Evolutionary conservation across 2,329 filamentous ascomycete genomes (phyloP), one percentile per base, ranked within the genome.

Genomic region (Elsinoe ampelina): DNA sequence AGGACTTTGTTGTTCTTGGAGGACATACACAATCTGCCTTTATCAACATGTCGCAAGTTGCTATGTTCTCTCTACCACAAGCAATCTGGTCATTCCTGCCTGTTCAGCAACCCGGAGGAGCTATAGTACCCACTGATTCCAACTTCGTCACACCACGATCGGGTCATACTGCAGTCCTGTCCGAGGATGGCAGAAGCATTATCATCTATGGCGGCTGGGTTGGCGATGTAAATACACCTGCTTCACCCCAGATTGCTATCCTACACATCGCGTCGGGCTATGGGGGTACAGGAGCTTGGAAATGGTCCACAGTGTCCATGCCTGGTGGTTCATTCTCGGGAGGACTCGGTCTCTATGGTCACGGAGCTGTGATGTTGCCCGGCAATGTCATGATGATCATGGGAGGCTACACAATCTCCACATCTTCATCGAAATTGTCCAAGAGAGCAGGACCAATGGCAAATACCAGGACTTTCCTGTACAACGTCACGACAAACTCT

Each of bases 171-270:
- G 84, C 92, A 1, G 80, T 95, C 1, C 73, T 96, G 3, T 88
- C 83, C 26, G 80, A 86, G 54, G 89, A 95, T 65, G 91, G 91
- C 0, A 80, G 75, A 22, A 82, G 80, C n/a, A 75, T 97, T 7
- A 74, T 95, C 39, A 74, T 98, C 1, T 77, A 90, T 59, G 93
- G 93, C 17, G 93, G 93, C 1, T 98, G 93, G 93, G 89, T 96
- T 3, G 92, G 91, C 2, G 84, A 95, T 65, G 77, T 86, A 0
- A 78, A 75, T 7, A 86, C 83, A 32, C 80, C 91, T 1, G 93
- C 93, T 0, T 76, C 84, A 30, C 93, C 93, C 1, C 89, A 95
- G 66, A 75, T 97, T 22, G 87, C 82, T 0, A 72, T 96, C 2
- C 74, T 97, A 2, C 76, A 88, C 58, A 76, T 96, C 58, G 88